A percentile compares a stretch with the other conserved stretches of the same genome.
phyloP scores from a whole-genome alignment of 2,329 filamentous ascomycete genomes.

The Pyricularia grisea region DNA sequence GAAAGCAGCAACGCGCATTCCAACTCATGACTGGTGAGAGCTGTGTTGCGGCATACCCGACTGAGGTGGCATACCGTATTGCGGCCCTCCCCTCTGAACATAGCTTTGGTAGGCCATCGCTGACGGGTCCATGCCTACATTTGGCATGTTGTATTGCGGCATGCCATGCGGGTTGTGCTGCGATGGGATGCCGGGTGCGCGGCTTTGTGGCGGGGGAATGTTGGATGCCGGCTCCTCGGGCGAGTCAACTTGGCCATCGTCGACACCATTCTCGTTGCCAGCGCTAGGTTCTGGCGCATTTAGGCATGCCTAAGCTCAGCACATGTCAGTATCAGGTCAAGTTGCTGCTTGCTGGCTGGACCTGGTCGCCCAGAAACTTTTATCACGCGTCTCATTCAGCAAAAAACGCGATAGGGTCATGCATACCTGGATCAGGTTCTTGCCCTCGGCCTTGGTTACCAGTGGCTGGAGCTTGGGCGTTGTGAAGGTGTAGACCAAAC shows the following conservation, averaged over 20 bases:
- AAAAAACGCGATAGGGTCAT: constrained; percentile 12
- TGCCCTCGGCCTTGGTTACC: constrained; percentile 96
- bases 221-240: constrained; percentile 80
- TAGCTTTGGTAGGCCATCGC: constrained; percentile 79
- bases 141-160: constrained; percentile 52
- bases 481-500: constrained; percentile 95
- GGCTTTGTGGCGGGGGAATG: constrained; percentile 55
- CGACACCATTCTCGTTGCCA: constrained; percentile 73
- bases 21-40: constrained; percentile 61
- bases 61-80: constrained; percentile 71
- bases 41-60: constrained; percentile 74
- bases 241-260: constrained; percentile 75
- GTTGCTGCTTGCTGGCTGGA: not conserved
- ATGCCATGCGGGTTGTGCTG: constrained; percentile 44
- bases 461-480: constrained; percentile 97
- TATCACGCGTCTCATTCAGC: constrained; percentile 20
- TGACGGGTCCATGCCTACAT: constrained; percentile 64
- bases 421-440: constrained; percentile 95
- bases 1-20: constrained; percentile 10
- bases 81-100: constrained; percentile 63
- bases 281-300: constrained; percentile 88
- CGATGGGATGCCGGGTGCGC: constrained; percentile 45
- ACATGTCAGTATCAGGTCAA: not conserved
- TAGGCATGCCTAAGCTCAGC: constrained; percentile 68
- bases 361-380: not conserved